Evolutionary conservation across 768 basidiomycete species (phyloP), one percentile per base, ranked within the genome.

Genomic region (Pisolithus albus): DNA sequence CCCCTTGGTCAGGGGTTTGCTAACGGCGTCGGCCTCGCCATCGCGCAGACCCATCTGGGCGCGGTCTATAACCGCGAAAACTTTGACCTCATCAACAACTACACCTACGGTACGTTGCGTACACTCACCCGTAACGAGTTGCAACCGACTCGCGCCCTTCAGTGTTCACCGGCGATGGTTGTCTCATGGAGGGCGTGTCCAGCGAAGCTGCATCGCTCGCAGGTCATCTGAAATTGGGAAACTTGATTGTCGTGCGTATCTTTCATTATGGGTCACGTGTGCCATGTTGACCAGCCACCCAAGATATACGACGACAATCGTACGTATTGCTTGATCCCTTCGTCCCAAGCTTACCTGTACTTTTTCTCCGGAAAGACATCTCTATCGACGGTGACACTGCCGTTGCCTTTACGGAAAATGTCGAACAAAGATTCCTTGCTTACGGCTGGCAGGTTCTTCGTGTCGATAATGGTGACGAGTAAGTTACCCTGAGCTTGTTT

Each of bases 131-230:
- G 49, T 47, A 47, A 36, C 18, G 41, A 32, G 19, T 46, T n/a
- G 28, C 9, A 46, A 32, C 48, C 51, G 49, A 46, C 52, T 47
- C 19, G 45, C 53, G 7, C 49, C 51, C 46, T 47, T 18, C 55
- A 90, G 90, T 87, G 47, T 95, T 96, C 75, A 78, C 81, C 54
- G 94, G 94, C 61, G 94, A 97, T 70, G 94, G 94, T 43, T 97
- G 94, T 72, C 77, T 97, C 49, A 93, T 94, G 88, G 94, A 97
- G 71, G 94, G 94, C 76, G 84, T 97, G 58, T 80, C 92, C n/a
- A 79, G 80, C 56, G 94, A 97, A 69, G 92, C 94, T 38, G 86
- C 88, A 54, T 91, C 88, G 61, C 79, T 96, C 56, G 93, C 92
- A 54, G 94, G 93, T 56, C 94, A 97, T 72, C 78, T 96, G 61